A percentile compares a stretch with the other conserved stretches of the same genome.
These are phyloP conservation scores for Clarkia xantiana DNA, from an alignment of 345 rosid genomes.

Conservation along the genomic window DNA sequence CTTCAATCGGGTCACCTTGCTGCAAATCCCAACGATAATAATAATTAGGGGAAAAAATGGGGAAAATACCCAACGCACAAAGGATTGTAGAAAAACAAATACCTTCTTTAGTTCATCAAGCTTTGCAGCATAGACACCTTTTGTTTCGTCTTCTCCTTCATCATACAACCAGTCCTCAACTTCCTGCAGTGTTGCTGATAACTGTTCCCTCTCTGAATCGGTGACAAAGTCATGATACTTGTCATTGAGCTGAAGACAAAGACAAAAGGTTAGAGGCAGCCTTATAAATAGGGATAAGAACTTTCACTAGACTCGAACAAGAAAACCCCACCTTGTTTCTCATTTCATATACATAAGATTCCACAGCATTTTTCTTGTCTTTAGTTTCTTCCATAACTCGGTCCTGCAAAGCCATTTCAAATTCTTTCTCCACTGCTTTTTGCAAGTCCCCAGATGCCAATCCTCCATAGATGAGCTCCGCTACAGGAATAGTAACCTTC, in stretches of 20 bases:
- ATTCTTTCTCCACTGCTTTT: constrained; percentile 86
- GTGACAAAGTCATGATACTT: constrained; percentile 67
- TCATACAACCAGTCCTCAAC: constrained; percentile 96
- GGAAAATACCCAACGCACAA: too few relatives aligned
- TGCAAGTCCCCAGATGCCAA: constrained; percentile 53
- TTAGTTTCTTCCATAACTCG: constrained; percentile 98
- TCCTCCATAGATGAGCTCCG: constrained; percentile 66
- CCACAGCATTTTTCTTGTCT: constrained; percentile 94
- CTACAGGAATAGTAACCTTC: constrained; percentile 59
- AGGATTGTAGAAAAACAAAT: not conserved
- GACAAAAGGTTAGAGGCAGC: constrained; percentile 5
- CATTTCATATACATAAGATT: constrained; percentile 94
- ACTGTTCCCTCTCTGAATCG: constrained; percentile 53
- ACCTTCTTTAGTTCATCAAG: constrained; percentile 96
- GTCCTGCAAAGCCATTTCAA: constrained; percentile 98
- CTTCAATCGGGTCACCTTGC: constrained; percentile 87
- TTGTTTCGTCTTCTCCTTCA: constrained; percentile 97
- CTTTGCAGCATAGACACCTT: constrained; percentile 86
- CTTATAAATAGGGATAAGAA: not conserved
- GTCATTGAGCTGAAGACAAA: constrained; percentile 45
- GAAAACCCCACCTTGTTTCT: constrained; percentile 54
- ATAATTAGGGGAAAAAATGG: not conserved
- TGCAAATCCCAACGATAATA: constrained; percentile 10
- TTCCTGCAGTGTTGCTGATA: constrained; percentile 51
- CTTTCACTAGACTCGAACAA: not conserved